Evolutionary conservation across 306 rosid genomes (phyloP), one percentile per base, ranked within the genome.

Genomic region (Inga laurina): DNA sequence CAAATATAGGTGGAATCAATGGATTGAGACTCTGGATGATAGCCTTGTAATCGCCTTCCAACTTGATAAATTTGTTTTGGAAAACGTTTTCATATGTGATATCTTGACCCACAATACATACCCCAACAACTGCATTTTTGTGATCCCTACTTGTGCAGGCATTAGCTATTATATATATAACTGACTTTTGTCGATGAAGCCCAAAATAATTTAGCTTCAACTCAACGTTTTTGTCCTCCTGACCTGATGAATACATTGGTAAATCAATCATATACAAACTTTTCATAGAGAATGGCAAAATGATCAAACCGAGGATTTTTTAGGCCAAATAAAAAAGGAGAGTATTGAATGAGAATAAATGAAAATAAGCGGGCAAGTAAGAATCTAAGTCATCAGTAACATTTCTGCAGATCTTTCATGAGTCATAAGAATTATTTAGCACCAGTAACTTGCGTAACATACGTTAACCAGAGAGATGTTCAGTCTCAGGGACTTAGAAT

Each of bases 21-120:
- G 97, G 97, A 80, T 84, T 89, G 30, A 85, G 91, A 82, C 92
- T 90, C 49, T 93, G 90, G 78, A 94, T 85, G 71, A 93, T 94
- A 39, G 98, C 89, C 86, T 88, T 88, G 86, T 94, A 94, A 80
- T 94, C 97, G 15, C 98, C 97, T 89, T 91, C 92, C 85, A 94
- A 82, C 79, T 85, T 88, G 82, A 93, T 82, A 77, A 94, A 91
- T 80, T 87, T 90, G 41, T 93, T 93, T 76, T 59, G 82, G 44
- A 89, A 86, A 51, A 85, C 75, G 82, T 93, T 94, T 90, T 94
- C 94, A 49, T 68, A 10, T 12, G 97, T 93, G 75, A 93, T 75
- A 87, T 94, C 97, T 84, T 94, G 92, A 49, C 97, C 98, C 39
- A 90, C 96, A 78, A 94, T 91, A 87, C 96, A 90, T 75, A 86